Evolutionary conservation across 1,139 yeast genomes (phyloP), one percentile per base, ranked within the genome.

Genomic region (Yamadazyma conglobata): DNA sequence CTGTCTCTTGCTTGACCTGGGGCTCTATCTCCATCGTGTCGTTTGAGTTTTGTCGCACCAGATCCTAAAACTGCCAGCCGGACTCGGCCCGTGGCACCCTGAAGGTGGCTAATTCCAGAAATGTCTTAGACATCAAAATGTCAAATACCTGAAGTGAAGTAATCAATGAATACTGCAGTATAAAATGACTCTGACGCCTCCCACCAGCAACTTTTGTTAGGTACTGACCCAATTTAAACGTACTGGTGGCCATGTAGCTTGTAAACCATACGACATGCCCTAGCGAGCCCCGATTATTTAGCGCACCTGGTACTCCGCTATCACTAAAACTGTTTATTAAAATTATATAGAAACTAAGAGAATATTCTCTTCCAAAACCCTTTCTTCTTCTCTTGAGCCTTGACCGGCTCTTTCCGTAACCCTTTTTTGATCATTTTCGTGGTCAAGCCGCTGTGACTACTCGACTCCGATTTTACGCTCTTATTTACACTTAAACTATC

Each of bases 331-430:
- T n/a, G n/a, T n/a, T n/a, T n/a, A n/a, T n/a, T n/a, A n/a, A n/a
- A n/a, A n/a, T n/a, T n/a, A n/a, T n/a, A n/a, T n/a, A n/a, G n/a
- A n/a, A 14, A 6, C 14, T 22, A 28, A 8, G 33, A 30, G 15
- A 40, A 38, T 2, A 43, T 19, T 24, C 36, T 40, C 31, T 44
- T 44, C 46, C 46, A 44, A n/a, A 44, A 28, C 5, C 47, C 28
- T 19, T 37, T 42, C 35, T 42, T 40, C 27, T 41, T 42, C 23
- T 35, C 34, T 7, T 24, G 30, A 5, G 27, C 27, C 18, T 32
- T 35, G 1, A 19, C 19, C 5, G 33, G 30, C 16, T 39, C 37
- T 18, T 35, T 38, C 31, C 35, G 41, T 28, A 43, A 38, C 4
- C 35, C 33, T 10, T 31, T 34, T 22, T 41, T 43, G 14, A 43